phyloP scores from a whole-genome alignment of 768 basidiomycete genomes.

The Exsudoporus frostii region DNA sequence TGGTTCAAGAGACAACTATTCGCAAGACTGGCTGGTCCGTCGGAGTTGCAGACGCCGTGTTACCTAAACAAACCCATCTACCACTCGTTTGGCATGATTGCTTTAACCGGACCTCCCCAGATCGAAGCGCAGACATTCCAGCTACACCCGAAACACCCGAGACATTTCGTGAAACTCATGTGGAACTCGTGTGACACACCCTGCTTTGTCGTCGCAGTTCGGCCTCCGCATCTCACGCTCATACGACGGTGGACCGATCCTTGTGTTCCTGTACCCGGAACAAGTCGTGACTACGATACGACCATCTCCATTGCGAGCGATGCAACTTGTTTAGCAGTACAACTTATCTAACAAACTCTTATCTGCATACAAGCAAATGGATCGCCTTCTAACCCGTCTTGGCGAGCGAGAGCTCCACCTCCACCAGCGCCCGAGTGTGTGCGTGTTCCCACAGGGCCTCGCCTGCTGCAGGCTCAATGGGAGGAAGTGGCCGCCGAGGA shows the following conservation, averaged over 20 bases:
- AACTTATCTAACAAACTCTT: too few species aligned
- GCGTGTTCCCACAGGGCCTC: slow-evolving; percentile 68
- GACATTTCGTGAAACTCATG: slow-evolving; percentile 7
- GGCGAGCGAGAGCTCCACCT: slow-evolving; percentile 55
- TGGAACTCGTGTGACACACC: not conserved
- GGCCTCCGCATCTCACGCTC: slow-evolving; percentile 16
- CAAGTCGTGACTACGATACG: not conserved
- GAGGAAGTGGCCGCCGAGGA: slow-evolving; percentile 75
- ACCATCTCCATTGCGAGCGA: not conserved
- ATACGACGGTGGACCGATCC: not conserved
- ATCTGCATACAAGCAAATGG: not conserved
- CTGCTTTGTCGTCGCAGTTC: slow-evolving; percentile 1
- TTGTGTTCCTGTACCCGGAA: not conserved
- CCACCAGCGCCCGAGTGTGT: slow-evolving; percentile 65
- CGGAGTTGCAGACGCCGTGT: slow-evolving; percentile 10
- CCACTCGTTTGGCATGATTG: not conserved
- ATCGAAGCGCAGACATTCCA: not conserved
- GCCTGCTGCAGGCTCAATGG: slow-evolving; percentile 54
- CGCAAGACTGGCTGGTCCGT: slow-evolving; percentile 11
- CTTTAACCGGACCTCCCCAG: slow-evolving; percentile 1
- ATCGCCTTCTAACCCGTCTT: slow-evolving; percentile 26
- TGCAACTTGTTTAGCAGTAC: not conserved
- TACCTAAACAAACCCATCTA: slow-evolving; percentile 24
- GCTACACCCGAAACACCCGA: slow-evolving; percentile 11
- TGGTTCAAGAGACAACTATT: slow-evolving; percentile 21